These are phyloP conservation scores for Elsinoe arachidis DNA, from an alignment of 2,329 filamentous ascomycete genomes.

Conservation along the genomic window DNA sequence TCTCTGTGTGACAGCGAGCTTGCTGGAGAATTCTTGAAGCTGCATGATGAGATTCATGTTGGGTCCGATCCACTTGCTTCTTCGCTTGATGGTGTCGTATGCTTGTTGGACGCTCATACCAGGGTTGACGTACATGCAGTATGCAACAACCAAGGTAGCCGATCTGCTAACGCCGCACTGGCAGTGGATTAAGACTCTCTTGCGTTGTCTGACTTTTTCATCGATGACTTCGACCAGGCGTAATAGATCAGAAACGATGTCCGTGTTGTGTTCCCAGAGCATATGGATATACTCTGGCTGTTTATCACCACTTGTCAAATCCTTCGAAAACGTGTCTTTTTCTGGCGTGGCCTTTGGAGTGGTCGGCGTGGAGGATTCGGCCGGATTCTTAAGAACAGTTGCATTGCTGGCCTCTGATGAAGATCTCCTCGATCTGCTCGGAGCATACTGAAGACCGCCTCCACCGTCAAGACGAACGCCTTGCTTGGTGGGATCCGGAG, in stretches of 20 bases:
- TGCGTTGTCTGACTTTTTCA: slow-evolving; percentile 59
- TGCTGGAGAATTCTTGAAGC: slow-evolving; percentile 63
- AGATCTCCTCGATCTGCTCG: slow-evolving; percentile 17
- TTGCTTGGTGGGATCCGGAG: slow-evolving; percentile 23
- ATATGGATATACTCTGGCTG: slow-evolving; percentile 79
- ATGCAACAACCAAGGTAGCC: slow-evolving; percentile 77
- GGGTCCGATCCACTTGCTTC: slow-evolving; percentile 79
- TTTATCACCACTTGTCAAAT: slow-evolving; percentile 30
- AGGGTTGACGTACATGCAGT: slow-evolving; percentile 71
- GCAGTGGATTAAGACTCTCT: slow-evolving; percentile 74
- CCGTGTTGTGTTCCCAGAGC: slow-evolving; percentile 81
- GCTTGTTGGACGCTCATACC: slow-evolving; percentile 71
- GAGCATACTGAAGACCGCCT: slow-evolving; percentile 28
- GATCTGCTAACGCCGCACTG: slow-evolving; percentile 81
- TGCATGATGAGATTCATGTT: slow-evolving; percentile 93
- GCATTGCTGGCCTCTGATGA: slow-evolving; percentile 11
- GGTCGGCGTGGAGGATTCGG: slow-evolving; percentile 28
- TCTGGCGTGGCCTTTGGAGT: slow-evolving; percentile 50
- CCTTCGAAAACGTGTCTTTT: slow-evolving; percentile 17
- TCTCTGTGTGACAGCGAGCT: slow-evolving; percentile 24
- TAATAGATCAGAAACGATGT: slow-evolving; percentile 71
- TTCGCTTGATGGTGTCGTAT: slow-evolving; percentile 69
- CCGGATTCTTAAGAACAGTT: slow-evolving; percentile 22
- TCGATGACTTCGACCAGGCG: slow-evolving; percentile 69
- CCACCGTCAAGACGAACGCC: slow-evolving; percentile 26